Evolutionary conservation across 148 eudicot species (phyloP), one percentile per base, ranked within the genome.

Genomic region (Agrostemma githago): DNA sequence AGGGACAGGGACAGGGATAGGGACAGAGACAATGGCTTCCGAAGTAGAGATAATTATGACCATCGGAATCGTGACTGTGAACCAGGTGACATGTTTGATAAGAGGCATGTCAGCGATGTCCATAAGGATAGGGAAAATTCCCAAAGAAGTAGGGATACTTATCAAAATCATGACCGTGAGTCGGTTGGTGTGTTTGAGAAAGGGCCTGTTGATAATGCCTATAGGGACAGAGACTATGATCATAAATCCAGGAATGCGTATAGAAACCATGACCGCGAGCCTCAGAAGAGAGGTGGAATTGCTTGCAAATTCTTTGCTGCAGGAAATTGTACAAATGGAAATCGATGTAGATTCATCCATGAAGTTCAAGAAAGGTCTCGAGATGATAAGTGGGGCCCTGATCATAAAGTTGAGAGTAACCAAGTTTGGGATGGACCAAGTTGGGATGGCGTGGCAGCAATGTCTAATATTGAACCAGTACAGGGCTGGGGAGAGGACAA

Each of bases 271-370:
- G 82, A 83, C 54, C 76, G 62, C 38, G 86, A 81, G 63, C 77
- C 83, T 46, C 63, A 48, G 44, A 80, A 63, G 74, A 72, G 78
- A 68, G 71, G 43, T 62, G 83, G 65, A 53, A 44, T 74, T 57
- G 21, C 74, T 12, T 84, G 86, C 82, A 84, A 84, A 70, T 81
- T 78, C 70, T 84, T 81, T 76, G 84, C 86, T 56, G 76, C 84
- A 2, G 86, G 86, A 68, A 78, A 76, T 80, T 84, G 86, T 62
- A 71, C 72, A 15, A 78, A 84, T 73, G 86, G 84, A 68, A 81
- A 71, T 12, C 80, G 76, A 44, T 84, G 86, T 78, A 81, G 75
- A 72, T 80, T 78, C 69, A 75, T 83, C 42, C 86, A 84, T 81
- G 79, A 81, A 63, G 61, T 65, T 72, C 75, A 44, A 51, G 83